Conservation (phyloP, 192 early-diverging fungal species). For the Coemansia sp. region DNA sequence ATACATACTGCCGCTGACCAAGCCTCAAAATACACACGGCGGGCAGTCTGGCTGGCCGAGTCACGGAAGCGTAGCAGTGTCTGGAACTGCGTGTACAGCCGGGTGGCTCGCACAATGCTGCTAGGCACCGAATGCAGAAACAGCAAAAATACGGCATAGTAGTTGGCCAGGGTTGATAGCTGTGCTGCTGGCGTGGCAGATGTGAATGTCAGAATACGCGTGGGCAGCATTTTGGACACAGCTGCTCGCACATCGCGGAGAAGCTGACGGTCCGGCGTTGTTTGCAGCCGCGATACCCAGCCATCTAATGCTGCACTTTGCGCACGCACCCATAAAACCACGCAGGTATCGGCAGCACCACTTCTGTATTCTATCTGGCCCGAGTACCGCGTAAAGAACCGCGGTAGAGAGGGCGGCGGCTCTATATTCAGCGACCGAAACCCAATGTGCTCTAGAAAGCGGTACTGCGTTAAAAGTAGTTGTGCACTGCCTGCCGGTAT, state of each 20-base stretch:
- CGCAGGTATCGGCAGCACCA: constrained; percentile 32
- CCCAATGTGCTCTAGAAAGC: constrained; percentile 26
- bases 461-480: constrained; percentile 36
- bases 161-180: constrained; percentile 47
- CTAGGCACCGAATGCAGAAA: constrained; percentile 52
- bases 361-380: constrained; percentile 10
- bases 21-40: constrained; percentile 53
- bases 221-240: constrained; percentile 52
- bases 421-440: constrained; percentile 47
- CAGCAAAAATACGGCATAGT: constrained; percentile 50
- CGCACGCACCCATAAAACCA: constrained; percentile 39
- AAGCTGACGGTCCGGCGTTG: constrained; percentile 5
- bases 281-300: constrained; percentile 19
- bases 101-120: constrained; percentile 32
- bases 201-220: constrained; percentile 45
- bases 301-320: constrained; percentile 24
- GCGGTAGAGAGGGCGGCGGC: constrained; percentile 46
- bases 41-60: constrained; percentile 30
- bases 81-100: constrained; percentile 46
- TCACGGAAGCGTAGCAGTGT: constrained; percentile 46
- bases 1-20: constrained; percentile 45
- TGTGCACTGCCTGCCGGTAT: constrained; percentile 10
- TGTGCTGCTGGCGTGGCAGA: constrained; percentile 10
- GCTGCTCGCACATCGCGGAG: constrained; percentile 33
- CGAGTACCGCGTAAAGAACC: constrained; percentile 50